Evolutionary conservation across 2,329 filamentous ascomycete genomes (phyloP), one percentile per base, ranked within the genome.

Genomic region (Xylaria arbuscula): DNA sequence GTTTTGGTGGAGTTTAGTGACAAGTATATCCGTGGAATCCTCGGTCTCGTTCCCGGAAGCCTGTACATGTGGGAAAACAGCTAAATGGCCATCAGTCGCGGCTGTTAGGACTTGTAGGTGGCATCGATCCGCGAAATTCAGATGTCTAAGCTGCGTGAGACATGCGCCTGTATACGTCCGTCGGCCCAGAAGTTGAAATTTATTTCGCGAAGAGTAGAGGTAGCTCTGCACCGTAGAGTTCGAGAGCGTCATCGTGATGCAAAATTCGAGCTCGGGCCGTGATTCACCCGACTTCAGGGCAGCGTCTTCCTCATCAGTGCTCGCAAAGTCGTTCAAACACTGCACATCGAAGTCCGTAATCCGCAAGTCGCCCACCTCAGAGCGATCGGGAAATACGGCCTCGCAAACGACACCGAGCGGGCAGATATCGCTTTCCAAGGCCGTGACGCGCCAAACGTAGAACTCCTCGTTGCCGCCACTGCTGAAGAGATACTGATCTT

Each of bases 391-490:
- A 50, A 86, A 87, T 1, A 81, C 80, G 1, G 84, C 87, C 78
- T 90, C 88, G 67, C 87, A 86, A 13, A 87, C 79, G 1, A 90
- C 83, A 0, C 86, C 88, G 1, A 90, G 78, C 3, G 85, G 84
- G 15, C 73, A 72, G 58, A 85, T 84, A 13, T 76, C 80, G 1
- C 84, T 82, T 32, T 89, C 83, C 7, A 92, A 78, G 11, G 76
- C 76, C 55, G 83, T 83, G 40, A 95, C 79, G 48, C 88, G 86
- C 95, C 96, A 99, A 11, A 94, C 86, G 74, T 91, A 95, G 71
- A 98, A 91, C 79, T 99, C 95, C 78, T 98, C 95, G 69, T 89
- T 90, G 0, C 94, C 96, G 6, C 89, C 93, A 74, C 93, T 94
- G 72, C 93, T 97, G 77, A 98, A 92, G 2, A 99, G 86, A 73